A percentile compares a stretch with the other conserved stretches of the same genome.
These are phyloP conservation scores for Acacia crassicarpa DNA, from an alignment of 306 rosid genomes.

Conservation along the genomic window DNA sequence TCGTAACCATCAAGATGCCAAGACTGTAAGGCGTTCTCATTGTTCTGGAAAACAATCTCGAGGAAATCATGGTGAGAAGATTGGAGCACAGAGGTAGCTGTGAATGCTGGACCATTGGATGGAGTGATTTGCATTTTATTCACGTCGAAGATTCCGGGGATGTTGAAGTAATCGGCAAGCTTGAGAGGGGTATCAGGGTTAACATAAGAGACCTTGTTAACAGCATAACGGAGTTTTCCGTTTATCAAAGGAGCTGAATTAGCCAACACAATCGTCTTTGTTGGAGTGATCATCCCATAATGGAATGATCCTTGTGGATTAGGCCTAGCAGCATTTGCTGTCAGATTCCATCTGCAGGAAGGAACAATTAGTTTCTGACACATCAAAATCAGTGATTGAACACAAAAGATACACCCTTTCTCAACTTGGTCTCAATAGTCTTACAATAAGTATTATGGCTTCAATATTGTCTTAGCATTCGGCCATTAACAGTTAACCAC, in stretches of 20 bases:
- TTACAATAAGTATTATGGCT: too few species aligned
- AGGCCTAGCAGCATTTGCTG: conserved; percentile 98
- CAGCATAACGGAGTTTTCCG: conserved; percentile 76
- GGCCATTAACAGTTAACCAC: not conserved
- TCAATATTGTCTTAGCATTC: not conserved
- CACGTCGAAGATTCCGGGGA: conserved; percentile 73
- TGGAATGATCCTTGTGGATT: conserved; percentile 98
- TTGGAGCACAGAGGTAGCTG: conserved; percentile 66
- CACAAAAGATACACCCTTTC: not conserved
- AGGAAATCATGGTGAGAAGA: conserved; percentile 73
- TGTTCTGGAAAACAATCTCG: conserved; percentile 86
- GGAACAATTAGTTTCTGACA: conserved; percentile 13
- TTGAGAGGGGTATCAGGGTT: conserved; percentile 88
- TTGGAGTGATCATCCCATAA: conserved; percentile 74
- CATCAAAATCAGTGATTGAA: not conserved
- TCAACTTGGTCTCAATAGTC: too few species aligned
- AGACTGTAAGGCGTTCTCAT: conserved; percentile 73
- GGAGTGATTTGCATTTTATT: conserved; percentile 66
- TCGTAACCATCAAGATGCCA: conserved; percentile 98
- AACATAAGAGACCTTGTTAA: conserved; percentile 71
- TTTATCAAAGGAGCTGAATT: conserved; percentile 74
- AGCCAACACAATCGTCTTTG: conserved; percentile 72
- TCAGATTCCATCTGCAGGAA: conserved; percentile 82
- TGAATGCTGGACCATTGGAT: conserved; percentile 53
- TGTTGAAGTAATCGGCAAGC: conserved; percentile 95